Conservation (phyloP, 1,284 basidiomycete genomes). For the Paramarasmius palmivorus region DNA sequence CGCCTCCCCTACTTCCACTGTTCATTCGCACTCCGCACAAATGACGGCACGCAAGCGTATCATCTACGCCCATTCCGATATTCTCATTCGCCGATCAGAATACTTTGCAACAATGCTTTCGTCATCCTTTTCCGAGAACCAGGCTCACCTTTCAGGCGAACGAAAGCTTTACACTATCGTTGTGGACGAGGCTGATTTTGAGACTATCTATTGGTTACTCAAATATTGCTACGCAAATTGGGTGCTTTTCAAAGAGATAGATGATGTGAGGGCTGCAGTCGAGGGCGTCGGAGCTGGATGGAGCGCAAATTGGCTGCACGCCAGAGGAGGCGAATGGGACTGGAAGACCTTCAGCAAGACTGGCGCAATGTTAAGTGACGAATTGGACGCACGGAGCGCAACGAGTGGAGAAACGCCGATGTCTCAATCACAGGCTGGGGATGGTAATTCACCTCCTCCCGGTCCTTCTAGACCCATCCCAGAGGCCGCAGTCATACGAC, state of each 20-base stretch:
- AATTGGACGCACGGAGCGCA: constrained; percentile 47
- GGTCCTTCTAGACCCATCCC: neutral
- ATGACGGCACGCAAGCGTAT: constrained; percentile 63
- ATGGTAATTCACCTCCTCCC: constrained; percentile 28
- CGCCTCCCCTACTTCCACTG: constrained; percentile 39
- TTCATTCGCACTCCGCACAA: constrained; percentile 37
- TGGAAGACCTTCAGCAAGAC: constrained; percentile 63
- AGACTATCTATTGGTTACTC: constrained; percentile 82
- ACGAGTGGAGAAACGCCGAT: constrained; percentile 51
- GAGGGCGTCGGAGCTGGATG: constrained; percentile 63
- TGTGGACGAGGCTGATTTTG: constrained; percentile 82
- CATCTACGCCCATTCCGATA: constrained; percentile 82
- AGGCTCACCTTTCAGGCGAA: constrained; percentile 41
- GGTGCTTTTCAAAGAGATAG: constrained; percentile 63
- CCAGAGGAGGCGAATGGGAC: constrained; percentile 62
- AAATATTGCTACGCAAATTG: constrained; percentile 83
- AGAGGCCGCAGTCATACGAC: constrained; percentile 16
- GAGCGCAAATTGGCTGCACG: constrained; percentile 58
- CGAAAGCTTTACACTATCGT: constrained; percentile 65
- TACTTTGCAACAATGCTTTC: constrained; percentile 82
- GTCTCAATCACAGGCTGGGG: constrained; percentile 27
- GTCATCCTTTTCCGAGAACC: constrained; percentile 69
- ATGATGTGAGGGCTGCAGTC: constrained; percentile 63
- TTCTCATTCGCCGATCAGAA: constrained; percentile 71
- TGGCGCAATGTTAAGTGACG: constrained; percentile 30